phyloP scores from a whole-genome alignment of 208 protist species.

The Crithidia fasciculata region DNA sequence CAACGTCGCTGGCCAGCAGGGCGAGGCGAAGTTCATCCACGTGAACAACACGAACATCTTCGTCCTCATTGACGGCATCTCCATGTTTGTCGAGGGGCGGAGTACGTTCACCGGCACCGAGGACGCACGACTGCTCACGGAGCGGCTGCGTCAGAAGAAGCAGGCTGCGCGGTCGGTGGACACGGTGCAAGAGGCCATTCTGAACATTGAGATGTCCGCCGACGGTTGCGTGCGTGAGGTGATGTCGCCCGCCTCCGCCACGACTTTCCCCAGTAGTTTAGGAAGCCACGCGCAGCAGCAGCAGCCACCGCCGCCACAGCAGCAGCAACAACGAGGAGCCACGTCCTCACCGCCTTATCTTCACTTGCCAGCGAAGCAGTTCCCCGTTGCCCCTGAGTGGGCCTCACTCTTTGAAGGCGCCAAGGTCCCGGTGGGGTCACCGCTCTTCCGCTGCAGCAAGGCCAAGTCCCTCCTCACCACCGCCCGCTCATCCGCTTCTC shows the following conservation, averaged over 20 bases:
- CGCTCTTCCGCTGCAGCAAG: constrained; percentile 29
- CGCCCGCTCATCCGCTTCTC: neutral
- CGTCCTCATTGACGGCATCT: constrained; percentile 86
- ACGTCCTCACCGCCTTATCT: neutral
- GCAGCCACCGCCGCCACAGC: neutral
- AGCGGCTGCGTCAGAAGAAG: constrained; percentile 29
- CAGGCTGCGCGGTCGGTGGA: constrained; percentile 43
- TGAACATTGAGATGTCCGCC: constrained; percentile 65
- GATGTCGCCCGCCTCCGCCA: neutral
- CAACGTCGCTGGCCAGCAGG: constrained; percentile 3
- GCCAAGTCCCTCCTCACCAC: constrained; percentile 8
- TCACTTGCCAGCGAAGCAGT: neutral
- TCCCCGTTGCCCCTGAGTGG: constrained; percentile 29
- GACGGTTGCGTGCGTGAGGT: constrained; percentile 8
- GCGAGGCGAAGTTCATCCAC: constrained; percentile 83
- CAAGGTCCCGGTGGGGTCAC: constrained; percentile 18
- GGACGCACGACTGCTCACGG: constrained; percentile 42
- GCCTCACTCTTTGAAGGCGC: constrained; percentile 44
- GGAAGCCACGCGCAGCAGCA: neutral
- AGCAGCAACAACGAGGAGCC: no score
- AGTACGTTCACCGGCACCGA: constrained; percentile 69
- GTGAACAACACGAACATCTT: constrained; percentile 91
- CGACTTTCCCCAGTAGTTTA: neutral
- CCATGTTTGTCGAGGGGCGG: constrained; percentile 87
- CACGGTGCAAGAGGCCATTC: constrained; percentile 79